Evolutionary conservation across 768 basidiomycete species (phyloP), one percentile per base, ranked within the genome.

Genomic region (Lactarius sanguifluus): DNA sequence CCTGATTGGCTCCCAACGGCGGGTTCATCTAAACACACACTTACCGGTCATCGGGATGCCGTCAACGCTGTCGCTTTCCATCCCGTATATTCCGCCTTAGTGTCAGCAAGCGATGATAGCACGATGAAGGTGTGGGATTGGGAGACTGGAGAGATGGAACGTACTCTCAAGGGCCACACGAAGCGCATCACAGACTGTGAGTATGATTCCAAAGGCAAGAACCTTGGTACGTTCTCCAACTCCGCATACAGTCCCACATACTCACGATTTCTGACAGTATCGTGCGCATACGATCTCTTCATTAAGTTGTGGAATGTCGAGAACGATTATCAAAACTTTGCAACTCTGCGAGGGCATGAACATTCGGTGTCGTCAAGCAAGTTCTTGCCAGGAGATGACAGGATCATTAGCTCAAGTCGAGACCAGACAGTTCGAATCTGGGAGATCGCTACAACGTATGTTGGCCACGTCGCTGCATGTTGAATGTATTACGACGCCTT

Each of bases 111-210:
- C 66, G 85, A 84, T 57, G 85, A 86, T 71, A 74, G 81, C 52
- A 85, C 78, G 25, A 75, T 86, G 59, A 86, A 85, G 76, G 78
- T 86, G 6, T 86, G 85, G 84, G 85, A 86, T 69, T 86, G 84
- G 84, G 85, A 86, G 73, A 81, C 80, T 16, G 85, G 85, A 45
- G 85, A 86, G 62, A 80, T 85, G 67, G 85, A 86, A 73, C 71
- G 83, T 67, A 86, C 85, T 45, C 72, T 86, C 32, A 85, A 85
- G 71, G 84, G 85, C 5, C 85, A 87, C 74, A 86, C 85, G 25
- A 82, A 82, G 70, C 79, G 79, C 18, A 83, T 87, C 7, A 81
- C 78, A 65, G 85, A 86, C 72, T 80, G 83, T n/a, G 84, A 85
- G 62, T 86, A 80, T 69, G 84, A 85, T 73, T 75, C 77, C 25